Percentiles rank a stretch among this genome's conserved stretches.
Conservation (phyloP, 1,284 basidiomycete species). For the Naganishia sp. region DNA sequence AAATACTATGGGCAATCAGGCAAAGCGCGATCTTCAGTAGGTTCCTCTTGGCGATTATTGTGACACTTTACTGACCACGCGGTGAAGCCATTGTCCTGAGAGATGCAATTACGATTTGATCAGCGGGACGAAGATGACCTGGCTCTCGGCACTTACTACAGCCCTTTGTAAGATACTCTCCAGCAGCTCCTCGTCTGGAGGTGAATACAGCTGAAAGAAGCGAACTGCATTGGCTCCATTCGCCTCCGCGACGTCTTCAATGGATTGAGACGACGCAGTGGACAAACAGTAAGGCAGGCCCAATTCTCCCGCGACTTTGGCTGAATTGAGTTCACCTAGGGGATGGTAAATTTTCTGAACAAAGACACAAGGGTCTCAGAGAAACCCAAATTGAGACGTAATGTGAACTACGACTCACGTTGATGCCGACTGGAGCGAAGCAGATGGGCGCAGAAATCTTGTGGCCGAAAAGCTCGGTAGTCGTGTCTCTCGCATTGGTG, state of each 20-base stretch:
- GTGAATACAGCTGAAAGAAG: conserved; percentile 80
- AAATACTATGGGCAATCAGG: conserved; percentile 53
- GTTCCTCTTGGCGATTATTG: not conserved
- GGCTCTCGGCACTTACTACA: conserved; percentile 24
- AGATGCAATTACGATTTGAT: not conserved
- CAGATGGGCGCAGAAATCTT: conserved; percentile 55
- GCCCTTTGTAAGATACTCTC: conserved; percentile 35
- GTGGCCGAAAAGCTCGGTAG: conserved; percentile 65
- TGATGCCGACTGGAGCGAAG: conserved; percentile 26
- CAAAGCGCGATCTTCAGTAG: conserved; percentile 35
- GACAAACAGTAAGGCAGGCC: conserved; percentile 71
- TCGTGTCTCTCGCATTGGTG: conserved; percentile 63
- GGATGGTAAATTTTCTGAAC: conserved; percentile 29
- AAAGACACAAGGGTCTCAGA: conserved; percentile 39
- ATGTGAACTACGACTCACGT: conserved; percentile 1
- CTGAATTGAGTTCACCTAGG: conserved; percentile 65
- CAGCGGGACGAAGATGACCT: not conserved
- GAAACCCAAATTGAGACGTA: not conserved
- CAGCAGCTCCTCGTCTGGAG: conserved; percentile 53
- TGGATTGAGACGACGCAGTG: conserved; percentile 66
- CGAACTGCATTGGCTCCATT: conserved; percentile 64
- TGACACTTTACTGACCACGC: conserved; percentile 28
- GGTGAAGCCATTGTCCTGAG: conserved; percentile 58
- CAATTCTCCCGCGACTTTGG: conserved; percentile 65
- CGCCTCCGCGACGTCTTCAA: conserved; percentile 70